These are phyloP conservation scores for Cryphonectria naterciae DNA, from an alignment of 2,329 filamentous ascomycete species.

Conservation along the genomic window DNA sequence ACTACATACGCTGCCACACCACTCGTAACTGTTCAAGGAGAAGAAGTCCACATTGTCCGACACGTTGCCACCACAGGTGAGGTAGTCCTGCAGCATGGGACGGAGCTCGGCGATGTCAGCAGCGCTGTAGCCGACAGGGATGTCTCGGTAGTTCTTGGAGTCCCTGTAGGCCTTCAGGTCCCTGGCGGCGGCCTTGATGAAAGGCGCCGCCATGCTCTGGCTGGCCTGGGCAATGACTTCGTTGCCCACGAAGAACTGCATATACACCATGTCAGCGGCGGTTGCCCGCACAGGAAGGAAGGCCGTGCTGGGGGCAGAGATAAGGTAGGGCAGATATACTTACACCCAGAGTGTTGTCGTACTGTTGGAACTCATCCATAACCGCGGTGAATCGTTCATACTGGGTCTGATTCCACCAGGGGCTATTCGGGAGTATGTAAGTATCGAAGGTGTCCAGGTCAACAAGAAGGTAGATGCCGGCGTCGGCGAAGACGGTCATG, in stretches of 20 bases:
- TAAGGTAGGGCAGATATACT: neutral
- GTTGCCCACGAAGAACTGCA: constrained; percentile 78
- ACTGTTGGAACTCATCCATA: constrained; percentile 76
- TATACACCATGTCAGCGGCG: neutral
- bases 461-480: constrained; percentile 81
- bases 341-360: constrained; percentile 74
- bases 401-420: constrained; percentile 75
- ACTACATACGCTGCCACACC: constrained; percentile 61
- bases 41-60: constrained; percentile 81
- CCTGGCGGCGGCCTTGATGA: constrained; percentile 78
- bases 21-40: constrained; percentile 83
- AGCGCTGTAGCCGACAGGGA: constrained; percentile 86
- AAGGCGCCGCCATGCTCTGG: constrained; percentile 71
- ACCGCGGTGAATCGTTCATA: constrained; percentile 69
- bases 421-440: constrained; percentile 63
- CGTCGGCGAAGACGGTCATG: constrained; percentile 79
- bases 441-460: constrained; percentile 79
- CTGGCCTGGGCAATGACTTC: constrained; percentile 73
- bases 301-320: neutral
- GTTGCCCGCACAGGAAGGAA: neutral
- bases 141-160: constrained; percentile 74
- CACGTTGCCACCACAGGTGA: constrained; percentile 74
- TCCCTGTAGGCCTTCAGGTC: constrained; percentile 84
- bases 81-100: constrained; percentile 68
- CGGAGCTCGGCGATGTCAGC: constrained; percentile 76